Percentiles rank a stretch among this genome's conserved stretches.
Evolutionary conservation across 148 eudicot species (phyloP).

Genomic region (Agrostemma githago): DNA sequence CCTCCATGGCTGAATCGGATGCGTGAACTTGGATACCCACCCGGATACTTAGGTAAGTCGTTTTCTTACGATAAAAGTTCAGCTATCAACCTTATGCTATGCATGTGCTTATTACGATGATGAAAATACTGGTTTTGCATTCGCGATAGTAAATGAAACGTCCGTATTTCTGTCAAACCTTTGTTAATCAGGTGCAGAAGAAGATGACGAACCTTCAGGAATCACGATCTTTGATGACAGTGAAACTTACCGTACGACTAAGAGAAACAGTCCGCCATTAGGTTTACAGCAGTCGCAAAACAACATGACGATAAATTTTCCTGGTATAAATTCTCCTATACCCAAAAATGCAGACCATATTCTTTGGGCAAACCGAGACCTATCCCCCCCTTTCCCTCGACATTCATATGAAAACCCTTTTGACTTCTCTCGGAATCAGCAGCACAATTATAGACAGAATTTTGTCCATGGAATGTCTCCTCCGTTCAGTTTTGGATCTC

Average conservation of each 20-base stretch:
- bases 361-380: constrained; percentile 27
- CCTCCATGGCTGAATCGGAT: constrained; percentile 62
- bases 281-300: constrained; percentile 16
- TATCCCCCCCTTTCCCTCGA: neutral
- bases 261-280: constrained; percentile 12
- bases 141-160: neutral
- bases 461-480: constrained; percentile 18
- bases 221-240: constrained; percentile 34
- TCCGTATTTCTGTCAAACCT: neutral
- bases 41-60: constrained; percentile 50
- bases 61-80: neutral
- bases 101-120: neutral
- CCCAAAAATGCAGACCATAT: constrained; percentile 36
- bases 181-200: constrained; percentile 28
- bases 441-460: constrained; percentile 5
- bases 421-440: constrained; percentile 9
- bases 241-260: constrained; percentile 15
- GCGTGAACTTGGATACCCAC: constrained; percentile 58
- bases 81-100: neutral
- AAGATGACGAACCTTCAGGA: constrained; percentile 42
- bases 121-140: neutral
- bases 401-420: no score
- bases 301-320: constrained; percentile 34
- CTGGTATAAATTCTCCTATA: constrained; percentile 39
- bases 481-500: constrained; percentile 21